These are phyloP conservation scores for Aureobasidium musti DNA, from an alignment of 2,329 filamentous ascomycete species.

Conservation along the genomic window DNA sequence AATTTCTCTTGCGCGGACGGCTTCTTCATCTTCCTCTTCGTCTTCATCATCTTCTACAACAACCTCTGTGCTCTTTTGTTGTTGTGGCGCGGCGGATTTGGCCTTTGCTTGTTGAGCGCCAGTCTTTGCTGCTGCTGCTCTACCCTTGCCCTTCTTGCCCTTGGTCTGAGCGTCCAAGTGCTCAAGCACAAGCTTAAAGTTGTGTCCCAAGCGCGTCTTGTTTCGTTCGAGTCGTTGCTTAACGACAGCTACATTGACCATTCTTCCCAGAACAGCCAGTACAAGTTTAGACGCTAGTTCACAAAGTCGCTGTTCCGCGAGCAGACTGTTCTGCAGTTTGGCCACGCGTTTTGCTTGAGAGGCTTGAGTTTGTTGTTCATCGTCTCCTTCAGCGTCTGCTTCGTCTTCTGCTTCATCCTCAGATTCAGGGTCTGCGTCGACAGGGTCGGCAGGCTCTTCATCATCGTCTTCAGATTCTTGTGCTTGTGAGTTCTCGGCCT, in stretches of 20 bases:
- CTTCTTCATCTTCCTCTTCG: slow-evolving; percentile 33
- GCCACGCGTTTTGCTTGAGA: slow-evolving; percentile 61
- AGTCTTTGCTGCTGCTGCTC: not conserved
- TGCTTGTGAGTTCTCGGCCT: slow-evolving; percentile 36
- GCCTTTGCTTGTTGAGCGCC: slow-evolving; percentile 13
- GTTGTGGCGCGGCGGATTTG: slow-evolving; percentile 17
- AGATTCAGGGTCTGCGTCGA: slow-evolving; percentile 61
- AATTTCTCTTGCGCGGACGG: slow-evolving; percentile 39
- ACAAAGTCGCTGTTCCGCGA: slow-evolving; percentile 83
- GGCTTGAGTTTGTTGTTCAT: slow-evolving; percentile 45
- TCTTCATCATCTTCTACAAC: slow-evolving; percentile 31
- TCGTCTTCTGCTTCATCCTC: slow-evolving; percentile 51
- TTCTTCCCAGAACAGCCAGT: slow-evolving; percentile 71
- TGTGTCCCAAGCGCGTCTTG: slow-evolving; percentile 74
- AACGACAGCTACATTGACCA: slow-evolving; percentile 69
- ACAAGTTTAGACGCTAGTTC: slow-evolving; percentile 83
- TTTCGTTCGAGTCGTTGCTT: slow-evolving; percentile 75
- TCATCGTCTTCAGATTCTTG: slow-evolving; percentile 56
- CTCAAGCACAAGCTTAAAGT: slow-evolving; percentile 80
- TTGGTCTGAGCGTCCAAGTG: slow-evolving; percentile 68
- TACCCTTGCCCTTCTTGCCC: slow-evolving; percentile 45
- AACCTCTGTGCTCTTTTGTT: slow-evolving; percentile 38
- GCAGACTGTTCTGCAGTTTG: slow-evolving; percentile 60
- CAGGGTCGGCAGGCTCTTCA: slow-evolving; percentile 69
- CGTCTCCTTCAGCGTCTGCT: slow-evolving; percentile 35